These are phyloP conservation scores for Podila horticola DNA, from an alignment of 192 early-diverging fungal species.

Conservation along the genomic window DNA sequence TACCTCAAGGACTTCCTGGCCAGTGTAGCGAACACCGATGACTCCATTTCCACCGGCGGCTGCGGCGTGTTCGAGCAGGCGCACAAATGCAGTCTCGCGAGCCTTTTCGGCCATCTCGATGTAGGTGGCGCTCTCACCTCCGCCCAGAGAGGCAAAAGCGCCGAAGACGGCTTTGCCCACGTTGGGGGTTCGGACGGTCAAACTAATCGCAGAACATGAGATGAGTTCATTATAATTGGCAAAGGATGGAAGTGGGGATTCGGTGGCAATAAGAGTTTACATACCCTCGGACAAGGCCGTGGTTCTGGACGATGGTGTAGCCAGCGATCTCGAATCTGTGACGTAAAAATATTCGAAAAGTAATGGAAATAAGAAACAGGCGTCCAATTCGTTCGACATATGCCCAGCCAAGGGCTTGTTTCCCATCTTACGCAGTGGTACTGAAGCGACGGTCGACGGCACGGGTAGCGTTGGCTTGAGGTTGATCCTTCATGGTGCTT, in stretches of 20 bases:
- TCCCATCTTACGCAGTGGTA: constrained; percentile 21
- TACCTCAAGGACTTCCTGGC: constrained; percentile 21
- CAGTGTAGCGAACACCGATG: neutral
- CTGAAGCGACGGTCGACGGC: constrained; percentile 47
- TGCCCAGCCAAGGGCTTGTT: neutral
- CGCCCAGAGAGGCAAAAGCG: constrained; percentile 44
- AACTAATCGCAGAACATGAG: neutral
- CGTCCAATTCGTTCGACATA: neutral
- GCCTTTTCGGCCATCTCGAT: constrained; percentile 53
- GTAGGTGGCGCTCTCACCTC: constrained; percentile 41
- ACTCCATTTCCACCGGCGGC: constrained; percentile 45
- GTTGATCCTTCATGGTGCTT: neutral
- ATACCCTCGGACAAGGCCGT: constrained; percentile 49
- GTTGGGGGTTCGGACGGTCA: constrained; percentile 43
- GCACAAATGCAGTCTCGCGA: constrained; percentile 47
- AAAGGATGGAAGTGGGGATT: neutral
- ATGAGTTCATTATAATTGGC: neutral
- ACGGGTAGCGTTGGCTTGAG: neutral
- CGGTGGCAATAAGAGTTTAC: neutral
- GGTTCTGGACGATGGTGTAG: constrained; percentile 26
- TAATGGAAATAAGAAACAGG: neutral
- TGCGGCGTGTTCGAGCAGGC: constrained; percentile 45
- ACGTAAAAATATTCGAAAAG: neutral
- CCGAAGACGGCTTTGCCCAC: constrained; percentile 49
- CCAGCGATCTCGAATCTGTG: constrained; percentile 7